A percentile compares a stretch with the other conserved stretches of the same genome.
These are phyloP conservation scores for Solanum tacnaense DNA, from an alignment of 257 asterid species.

Conservation along the genomic window DNA sequence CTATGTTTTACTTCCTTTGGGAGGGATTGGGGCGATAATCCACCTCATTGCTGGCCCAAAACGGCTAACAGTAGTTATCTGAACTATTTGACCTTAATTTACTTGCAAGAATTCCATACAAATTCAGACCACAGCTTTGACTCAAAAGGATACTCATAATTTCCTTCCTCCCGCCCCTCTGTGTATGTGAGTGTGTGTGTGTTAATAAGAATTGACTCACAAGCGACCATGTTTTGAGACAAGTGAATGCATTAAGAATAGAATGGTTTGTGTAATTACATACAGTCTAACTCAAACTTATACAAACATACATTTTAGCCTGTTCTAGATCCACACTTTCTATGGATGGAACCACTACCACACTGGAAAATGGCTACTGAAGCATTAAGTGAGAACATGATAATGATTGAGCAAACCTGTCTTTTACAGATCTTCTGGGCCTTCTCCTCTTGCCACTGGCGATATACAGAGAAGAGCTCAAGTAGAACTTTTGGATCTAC, in stretches of 20 bases:
- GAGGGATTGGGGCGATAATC: neutral
- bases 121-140: neutral
- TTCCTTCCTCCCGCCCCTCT: neutral
- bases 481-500: constrained; percentile 74
- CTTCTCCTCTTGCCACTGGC: constrained; percentile 77
- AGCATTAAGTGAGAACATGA: neutral
- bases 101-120: neutral
- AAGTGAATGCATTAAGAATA: neutral
- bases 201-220: neutral
- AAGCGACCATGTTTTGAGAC: neutral
- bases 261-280: neutral
- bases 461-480: constrained; percentile 78
- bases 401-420: constrained; percentile 45
- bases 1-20: neutral
- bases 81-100: neutral
- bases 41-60: neutral
- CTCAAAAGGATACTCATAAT: neutral
- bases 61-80: neutral
- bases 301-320: neutral
- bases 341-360: neutral
- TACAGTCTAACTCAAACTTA: neutral
- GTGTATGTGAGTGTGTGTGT: neutral
- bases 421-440: constrained; percentile 47
- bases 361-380: neutral
- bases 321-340: neutral